Evolutionary conservation across 176 grass and related monocot genomes (phyloP).

Genomic region (Thalia dealbata): DNA sequence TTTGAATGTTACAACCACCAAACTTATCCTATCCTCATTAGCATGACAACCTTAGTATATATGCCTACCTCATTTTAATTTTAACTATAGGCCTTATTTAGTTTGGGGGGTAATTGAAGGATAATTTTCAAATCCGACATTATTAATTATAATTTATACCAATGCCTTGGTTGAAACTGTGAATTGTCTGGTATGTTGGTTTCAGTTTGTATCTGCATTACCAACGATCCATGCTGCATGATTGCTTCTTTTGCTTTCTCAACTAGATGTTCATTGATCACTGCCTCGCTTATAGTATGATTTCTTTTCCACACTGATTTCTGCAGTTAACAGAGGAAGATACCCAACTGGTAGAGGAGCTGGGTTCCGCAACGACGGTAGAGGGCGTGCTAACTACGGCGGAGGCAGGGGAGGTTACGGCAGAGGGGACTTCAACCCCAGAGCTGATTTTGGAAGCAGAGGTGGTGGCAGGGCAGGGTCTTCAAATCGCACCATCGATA

Average conservation of each 20-base stretch:
- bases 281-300: not conserved
- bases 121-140: too few relatives aligned
- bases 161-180: not conserved
- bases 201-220: not conserved
- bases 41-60: too few relatives aligned
- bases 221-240: not conserved
- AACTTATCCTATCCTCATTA: too few relatives aligned
- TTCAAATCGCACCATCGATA: conserved; percentile 35
- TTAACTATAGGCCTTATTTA: too few relatives aligned
- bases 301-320: conserved; percentile 2
- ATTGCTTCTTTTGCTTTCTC: not conserved
- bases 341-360: conserved; percentile 5
- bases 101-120: too few relatives aligned
- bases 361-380: conserved; percentile 11
- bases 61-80: too few relatives aligned
- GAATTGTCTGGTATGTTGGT: not conserved
- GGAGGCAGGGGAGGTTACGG: conserved; percentile 13
- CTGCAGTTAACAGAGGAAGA: conserved; percentile 33
- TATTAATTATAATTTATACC: too few relatives aligned
- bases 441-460: conserved; percentile 53
- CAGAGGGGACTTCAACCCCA: conserved; percentile 45
- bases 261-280: not conserved
- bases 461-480: conserved; percentile 44
- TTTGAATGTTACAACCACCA: not conserved
- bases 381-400: conserved; percentile 11